Evolutionary conservation across 129 eudicot species (phyloP).

Genomic region (Lactuca sativa): DNA sequence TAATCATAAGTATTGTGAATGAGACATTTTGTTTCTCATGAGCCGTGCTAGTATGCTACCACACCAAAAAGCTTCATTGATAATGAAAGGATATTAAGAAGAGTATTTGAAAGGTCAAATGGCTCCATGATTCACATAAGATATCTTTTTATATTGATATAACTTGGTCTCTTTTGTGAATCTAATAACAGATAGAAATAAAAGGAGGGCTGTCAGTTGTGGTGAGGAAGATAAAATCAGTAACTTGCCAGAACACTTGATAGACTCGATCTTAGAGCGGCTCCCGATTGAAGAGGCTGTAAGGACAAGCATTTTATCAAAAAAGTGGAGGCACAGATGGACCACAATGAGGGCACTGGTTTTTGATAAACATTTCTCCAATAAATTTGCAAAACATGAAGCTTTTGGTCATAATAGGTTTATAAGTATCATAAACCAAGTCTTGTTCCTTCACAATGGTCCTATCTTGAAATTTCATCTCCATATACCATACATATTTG

Average conservation of each 20-base stretch:
- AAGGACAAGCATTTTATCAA: conserved; percentile 12
- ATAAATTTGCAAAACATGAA: not conserved
- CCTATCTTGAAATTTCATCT: no score
- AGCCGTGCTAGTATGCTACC: no score
- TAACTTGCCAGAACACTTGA: conserved; percentile 21
- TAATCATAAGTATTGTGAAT: no score
- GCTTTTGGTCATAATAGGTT: conserved; percentile 9
- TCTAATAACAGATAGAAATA: not conserved
- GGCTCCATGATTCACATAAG: not conserved
- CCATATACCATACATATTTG: no score
- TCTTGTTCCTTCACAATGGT: no score
- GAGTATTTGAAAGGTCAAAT: not conserved
- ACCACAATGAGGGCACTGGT: conserved; percentile 3
- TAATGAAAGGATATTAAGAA: not conserved
- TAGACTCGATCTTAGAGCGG: conserved; percentile 18
- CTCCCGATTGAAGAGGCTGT: conserved; percentile 24
- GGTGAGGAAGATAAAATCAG: conserved; percentile 14
- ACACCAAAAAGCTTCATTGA: no score
- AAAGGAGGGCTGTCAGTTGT: not conserved
- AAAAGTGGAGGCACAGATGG: conserved; percentile 26
- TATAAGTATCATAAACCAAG: not conserved
- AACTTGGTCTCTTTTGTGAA: not conserved
- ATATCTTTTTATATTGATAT: not conserved
- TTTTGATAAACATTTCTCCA: conserved; percentile 4
- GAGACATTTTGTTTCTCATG: no score